These are phyloP conservation scores for Scutellaria minor DNA, from an alignment of 257 asterid species.

Conservation along the genomic window DNA sequence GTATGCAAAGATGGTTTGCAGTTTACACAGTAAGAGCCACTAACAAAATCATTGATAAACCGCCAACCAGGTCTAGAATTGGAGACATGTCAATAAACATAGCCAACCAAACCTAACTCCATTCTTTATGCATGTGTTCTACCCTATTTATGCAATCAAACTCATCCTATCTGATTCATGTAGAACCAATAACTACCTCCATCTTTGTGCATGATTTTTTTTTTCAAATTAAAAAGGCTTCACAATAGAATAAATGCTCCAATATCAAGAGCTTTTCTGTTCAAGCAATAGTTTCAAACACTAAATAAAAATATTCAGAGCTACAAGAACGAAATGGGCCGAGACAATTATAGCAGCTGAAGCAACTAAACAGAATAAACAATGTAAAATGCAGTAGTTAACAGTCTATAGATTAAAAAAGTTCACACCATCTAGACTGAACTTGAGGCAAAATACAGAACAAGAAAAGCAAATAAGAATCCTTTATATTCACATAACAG, in stretches of 20 bases:
- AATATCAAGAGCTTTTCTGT: not conserved
- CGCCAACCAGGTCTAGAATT: not conserved
- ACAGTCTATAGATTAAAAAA: not conserved
- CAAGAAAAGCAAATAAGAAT: not conserved
- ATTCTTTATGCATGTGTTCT: not conserved
- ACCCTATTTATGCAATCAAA: not conserved
- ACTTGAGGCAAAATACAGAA: not conserved
- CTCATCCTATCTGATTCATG: not conserved
- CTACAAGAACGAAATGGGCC: not conserved
- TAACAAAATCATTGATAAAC: not conserved
- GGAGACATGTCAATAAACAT: not conserved
- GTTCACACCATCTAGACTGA: conserved; percentile 4
- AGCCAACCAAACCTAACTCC: not conserved
- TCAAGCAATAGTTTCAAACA: not conserved
- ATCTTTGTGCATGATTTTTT: not conserved
- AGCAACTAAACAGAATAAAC: not conserved
- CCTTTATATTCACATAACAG: conserved; percentile 6
- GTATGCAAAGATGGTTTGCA: not conserved
- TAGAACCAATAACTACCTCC: not conserved
- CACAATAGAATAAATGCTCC: not conserved
- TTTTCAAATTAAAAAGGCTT: not conserved
- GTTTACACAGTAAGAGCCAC: not conserved
- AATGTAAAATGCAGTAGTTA: not conserved
- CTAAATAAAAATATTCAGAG: not conserved
- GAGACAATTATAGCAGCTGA: not conserved